Conservation (phyloP, 2,329 filamentous ascomycete genomes). For the Dothistroma pini region DNA sequence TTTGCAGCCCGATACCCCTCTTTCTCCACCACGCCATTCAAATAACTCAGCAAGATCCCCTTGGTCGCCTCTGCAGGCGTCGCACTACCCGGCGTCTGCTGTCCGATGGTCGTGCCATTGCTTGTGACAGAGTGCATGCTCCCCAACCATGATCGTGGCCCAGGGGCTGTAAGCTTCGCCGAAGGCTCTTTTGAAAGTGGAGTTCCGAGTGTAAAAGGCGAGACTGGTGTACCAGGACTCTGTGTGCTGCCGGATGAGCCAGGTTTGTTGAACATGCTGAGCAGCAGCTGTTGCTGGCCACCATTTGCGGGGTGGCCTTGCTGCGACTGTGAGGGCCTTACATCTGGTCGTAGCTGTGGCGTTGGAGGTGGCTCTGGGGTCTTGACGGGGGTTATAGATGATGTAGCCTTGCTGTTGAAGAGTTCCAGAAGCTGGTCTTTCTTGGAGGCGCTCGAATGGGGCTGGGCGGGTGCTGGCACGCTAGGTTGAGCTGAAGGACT, state of each 20-base stretch:
- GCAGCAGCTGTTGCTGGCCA: constrained; percentile 22
- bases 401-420: constrained; percentile 14
- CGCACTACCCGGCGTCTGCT: constrained; percentile 17
- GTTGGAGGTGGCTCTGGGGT: constrained; percentile 27
- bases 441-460: constrained; percentile 2
- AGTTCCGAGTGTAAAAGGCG: constrained; percentile 33
- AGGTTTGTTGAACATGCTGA: constrained; percentile 30
- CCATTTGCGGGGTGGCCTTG: constrained; percentile 7
- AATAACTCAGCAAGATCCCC: constrained; percentile 35
- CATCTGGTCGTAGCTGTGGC: constrained; percentile 27
- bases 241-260: constrained; percentile 8
- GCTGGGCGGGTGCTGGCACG: not conserved
- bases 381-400: constrained; percentile 4
- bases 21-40: constrained; percentile 36
- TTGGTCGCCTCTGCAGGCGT: constrained; percentile 35
- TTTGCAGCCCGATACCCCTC: constrained; percentile 23
- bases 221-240: constrained; percentile 32
- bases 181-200: constrained; percentile 17
- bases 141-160: constrained; percentile 23
- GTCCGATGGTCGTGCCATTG: constrained; percentile 21
- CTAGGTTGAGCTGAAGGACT: not conserved
- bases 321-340: constrained; percentile 12
- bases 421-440: constrained; percentile 14
- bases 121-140: constrained; percentile 24
- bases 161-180: constrained; percentile 12